Evolutionary conservation across 1,284 basidiomycete species (phyloP).

Genomic region (Coniophora puteana): DNA sequence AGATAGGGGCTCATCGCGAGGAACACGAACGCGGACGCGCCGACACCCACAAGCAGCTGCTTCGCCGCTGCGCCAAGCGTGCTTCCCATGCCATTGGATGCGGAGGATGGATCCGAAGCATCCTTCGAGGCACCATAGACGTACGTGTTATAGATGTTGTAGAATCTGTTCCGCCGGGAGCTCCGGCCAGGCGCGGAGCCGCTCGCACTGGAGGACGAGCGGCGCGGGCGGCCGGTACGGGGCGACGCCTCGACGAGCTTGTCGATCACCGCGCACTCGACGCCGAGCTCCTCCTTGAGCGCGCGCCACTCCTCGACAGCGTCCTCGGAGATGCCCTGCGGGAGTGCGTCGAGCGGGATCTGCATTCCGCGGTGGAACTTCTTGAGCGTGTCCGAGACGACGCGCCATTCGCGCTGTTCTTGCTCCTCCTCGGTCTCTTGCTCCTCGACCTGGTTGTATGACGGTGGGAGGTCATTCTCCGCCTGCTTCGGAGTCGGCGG

Average conservation of each 20-base stretch:
- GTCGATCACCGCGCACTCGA: constrained; percentile 76
- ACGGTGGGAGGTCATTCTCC: constrained; percentile 57
- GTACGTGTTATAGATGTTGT: constrained; percentile 83
- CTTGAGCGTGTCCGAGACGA: constrained; percentile 56
- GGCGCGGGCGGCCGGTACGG: constrained; percentile 31
- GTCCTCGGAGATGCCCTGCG: constrained; percentile 57
- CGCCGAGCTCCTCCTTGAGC: constrained; percentile 72
- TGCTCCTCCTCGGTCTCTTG: no score
- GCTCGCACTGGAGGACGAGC: constrained; percentile 28
- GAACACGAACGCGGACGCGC: constrained; percentile 54
- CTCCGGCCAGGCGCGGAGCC: no score
- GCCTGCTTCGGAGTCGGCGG: constrained; percentile 58
- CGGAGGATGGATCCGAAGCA: constrained; percentile 22
- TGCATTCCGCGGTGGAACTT: constrained; percentile 68
- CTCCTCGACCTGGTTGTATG: constrained; percentile 55
- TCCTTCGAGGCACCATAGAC: constrained; percentile 50
- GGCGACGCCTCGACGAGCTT: constrained; percentile 51
- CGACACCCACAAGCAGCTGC: constrained; percentile 49
- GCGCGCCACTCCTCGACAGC: constrained; percentile 67
- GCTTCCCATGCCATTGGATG: constrained; percentile 8
- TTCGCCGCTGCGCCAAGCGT: constrained; percentile 24
- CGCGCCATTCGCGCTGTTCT: constrained; percentile 47
- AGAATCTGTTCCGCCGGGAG: constrained; percentile 51
- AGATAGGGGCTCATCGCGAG: constrained; percentile 55
- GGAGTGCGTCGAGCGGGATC: constrained; percentile 48